Evolutionary conservation across 2,329 filamentous ascomycete species (phyloP), one percentile per base, ranked within the genome.

Genomic region (Fusarium sulawesiense): DNA sequence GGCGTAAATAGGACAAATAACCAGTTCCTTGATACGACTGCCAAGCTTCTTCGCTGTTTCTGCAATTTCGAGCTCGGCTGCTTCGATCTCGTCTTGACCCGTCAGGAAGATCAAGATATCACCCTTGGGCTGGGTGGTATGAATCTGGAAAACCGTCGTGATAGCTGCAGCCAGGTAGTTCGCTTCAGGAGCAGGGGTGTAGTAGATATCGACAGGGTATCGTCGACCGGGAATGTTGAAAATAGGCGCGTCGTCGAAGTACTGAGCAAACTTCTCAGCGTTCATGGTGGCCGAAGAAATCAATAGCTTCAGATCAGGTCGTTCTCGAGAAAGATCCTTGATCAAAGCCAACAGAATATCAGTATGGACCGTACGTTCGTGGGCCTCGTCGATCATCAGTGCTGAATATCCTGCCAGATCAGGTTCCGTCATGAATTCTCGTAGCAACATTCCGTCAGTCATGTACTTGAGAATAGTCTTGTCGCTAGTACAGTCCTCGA

Each of bases 241-340:
- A 62, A 98, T 97, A 1, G 95, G 95, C 0, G 93, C 93, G 73
- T 95, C 91, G 76, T 97, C 93, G 76, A 98, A 98, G 77, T 97
- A 99, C 25, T 90, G 86, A 3, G 93, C 91, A 77, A 99, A 98
- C 76, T 97, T 97, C 75, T 94, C 89, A 0, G 95, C 94, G 77
- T 98, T 94, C 85, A 98, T 93, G 0, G 96, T 98, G 0, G 96
- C 96, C 0, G 93, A 97, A 4, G 93, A 96, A 59, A 99, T 97
- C 32, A 99, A 85, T 0, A 99, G 82, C 78, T 95, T 97, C 55
- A 99, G 81, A 66, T 98, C 95, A 5, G 92, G 93, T 44, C 96
- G 85, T 55, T 92, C 92, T 65, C 92, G 87, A 1, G 93, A 91
- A 66, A 98, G 87, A 81, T 98, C 95, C 76, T 98, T 98, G 60